Base-by-base conservation (phyloP, 768 basidiomycete genomes). In the Kwoniella newhampshirensis region DNA sequence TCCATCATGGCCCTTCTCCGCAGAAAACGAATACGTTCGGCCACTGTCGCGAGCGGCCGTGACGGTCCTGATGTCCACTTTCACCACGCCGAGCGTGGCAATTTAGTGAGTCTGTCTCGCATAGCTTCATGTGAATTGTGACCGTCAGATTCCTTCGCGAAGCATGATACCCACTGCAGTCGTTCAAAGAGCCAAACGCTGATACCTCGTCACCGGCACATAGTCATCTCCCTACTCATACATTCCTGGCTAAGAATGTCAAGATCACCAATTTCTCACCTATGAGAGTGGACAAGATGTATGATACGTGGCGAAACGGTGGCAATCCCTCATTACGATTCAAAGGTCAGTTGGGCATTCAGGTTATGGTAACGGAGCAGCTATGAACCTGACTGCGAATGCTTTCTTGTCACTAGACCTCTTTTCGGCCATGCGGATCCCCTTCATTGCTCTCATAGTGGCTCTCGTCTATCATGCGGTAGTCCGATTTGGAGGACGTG, bases 1-100 rank as follows among this genome's bases (percentile, higher is more conserved):
- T 40, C 13, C 9, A 25, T 41, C 23, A 27, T 15, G 8, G 12
- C 15, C 20, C 4, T n/a, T n/a, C 2, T 5, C 25, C 12, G 23
- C 55, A 71, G 71, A 64, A 36, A 43, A 66, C 48, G 59, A 66
- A 30, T 75, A 75, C 47, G 74, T 68, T 35, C 60, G 74, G 27
- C 74, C 74, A n/a, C 42, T 75, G n/a, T 74, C 72, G 4, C 23
- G 74, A 53, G 72, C 74, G 32, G 74, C 70, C 3, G 53, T 74
- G 21, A 67, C 70, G 0, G 57, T 64, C 21, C 18, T 74, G 18
- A 69, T 71, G 60, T 47, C 58, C 25, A 67, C 66, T 7, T 69
- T 65, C 39, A 49, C 70, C 5, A 75, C 74, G 1, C 74, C 74
- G 7, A 60, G 65, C 30, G 50, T 75, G 18, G 47, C 72, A 1